phyloP scores from a whole-genome alignment of 805 yeast genomes.

The Hanseniaspora guilliermondii region DNA sequence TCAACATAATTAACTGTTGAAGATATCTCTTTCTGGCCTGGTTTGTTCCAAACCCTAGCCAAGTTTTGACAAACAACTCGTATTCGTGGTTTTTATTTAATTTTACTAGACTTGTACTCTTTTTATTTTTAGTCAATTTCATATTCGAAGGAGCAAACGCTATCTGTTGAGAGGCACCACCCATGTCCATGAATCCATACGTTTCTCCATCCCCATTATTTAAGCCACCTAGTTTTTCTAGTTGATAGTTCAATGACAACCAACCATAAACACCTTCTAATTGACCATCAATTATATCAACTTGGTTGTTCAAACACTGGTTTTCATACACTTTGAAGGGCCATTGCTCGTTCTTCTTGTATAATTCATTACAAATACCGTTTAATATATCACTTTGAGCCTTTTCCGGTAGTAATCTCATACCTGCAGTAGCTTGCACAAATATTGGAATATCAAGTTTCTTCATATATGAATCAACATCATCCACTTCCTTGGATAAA shows the following conservation, averaged over 20 bases:
- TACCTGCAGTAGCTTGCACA: conserved; percentile 93
- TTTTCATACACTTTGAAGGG: conserved; percentile 35
- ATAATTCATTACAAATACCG: conserved; percentile 40
- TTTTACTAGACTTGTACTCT: conserved; percentile 57
- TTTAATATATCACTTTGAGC: conserved; percentile 43
- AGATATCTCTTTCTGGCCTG: conserved; percentile 73
- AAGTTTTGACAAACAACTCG: conserved; percentile 79
- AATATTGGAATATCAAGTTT: conserved; percentile 68
- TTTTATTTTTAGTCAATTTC: conserved; percentile 53
- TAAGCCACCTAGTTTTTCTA: conserved; percentile 42
- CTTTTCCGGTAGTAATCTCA: conserved; percentile 58
- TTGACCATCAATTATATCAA: conserved; percentile 84
- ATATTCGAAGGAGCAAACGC: conserved; percentile 70
- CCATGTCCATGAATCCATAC: conserved; percentile 96
- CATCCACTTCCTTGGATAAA: conserved; percentile 30
- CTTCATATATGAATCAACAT: conserved; percentile 56
- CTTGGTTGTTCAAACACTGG: conserved; percentile 49
- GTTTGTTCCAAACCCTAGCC: conserved; percentile 97
- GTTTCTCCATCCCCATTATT: conserved; percentile 29
- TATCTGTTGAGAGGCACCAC: conserved; percentile 94
- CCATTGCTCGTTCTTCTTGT: conserved; percentile 9
- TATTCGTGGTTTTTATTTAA: conserved; percentile 50
- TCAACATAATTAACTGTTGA: conserved; percentile 38
- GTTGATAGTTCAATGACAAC: conserved; percentile 78
- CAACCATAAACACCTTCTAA: conserved; percentile 94